Conservation (phyloP, 108 stramenopile species). For the Nitzschia sp. region DNA sequence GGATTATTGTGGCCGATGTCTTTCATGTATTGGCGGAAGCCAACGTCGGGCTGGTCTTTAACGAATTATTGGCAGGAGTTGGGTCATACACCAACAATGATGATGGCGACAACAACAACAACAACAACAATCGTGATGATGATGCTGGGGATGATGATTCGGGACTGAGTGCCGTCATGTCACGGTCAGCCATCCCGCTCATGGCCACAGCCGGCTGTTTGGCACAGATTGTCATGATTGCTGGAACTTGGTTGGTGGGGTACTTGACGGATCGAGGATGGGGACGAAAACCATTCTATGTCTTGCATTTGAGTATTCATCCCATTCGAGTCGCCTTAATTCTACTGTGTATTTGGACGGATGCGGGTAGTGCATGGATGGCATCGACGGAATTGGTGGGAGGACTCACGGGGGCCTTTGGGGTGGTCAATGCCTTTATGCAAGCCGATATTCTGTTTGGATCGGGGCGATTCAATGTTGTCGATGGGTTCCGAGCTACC, state of each 20-base stretch:
- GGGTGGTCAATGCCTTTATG: slow-evolving; percentile 39
- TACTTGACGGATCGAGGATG: slow-evolving; percentile 27
- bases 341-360: slow-evolving; percentile 35
- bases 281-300: slow-evolving; percentile 37
- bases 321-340: slow-evolving; percentile 26
- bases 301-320: slow-evolving; percentile 28
- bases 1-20: slow-evolving; percentile 41
- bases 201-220: slow-evolving; percentile 28
- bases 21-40: slow-evolving; percentile 35
- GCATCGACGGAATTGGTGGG: slow-evolving; percentile 34
- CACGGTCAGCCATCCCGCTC: slow-evolving; percentile 26
- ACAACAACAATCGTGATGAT: neutral
- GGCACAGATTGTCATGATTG: slow-evolving; percentile 36
- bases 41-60: slow-evolving; percentile 37
- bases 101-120: neutral
- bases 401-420: slow-evolving; percentile 30
- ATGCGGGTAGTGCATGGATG: slow-evolving; percentile 35
- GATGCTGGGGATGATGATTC: neutral
- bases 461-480: slow-evolving; percentile 37
- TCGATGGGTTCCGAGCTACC: slow-evolving; percentile 32
- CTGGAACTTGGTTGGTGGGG: slow-evolving; percentile 32
- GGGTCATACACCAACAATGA: slow-evolving; percentile 44
- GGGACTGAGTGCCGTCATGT: slow-evolving; percentile 18
- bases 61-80: slow-evolving; percentile 36
- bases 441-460: slow-evolving; percentile 36